These are phyloP conservation scores for Eleusine coracana DNA, from an alignment of 176 grass and related monocot genomes.

Conservation along the genomic window DNA sequence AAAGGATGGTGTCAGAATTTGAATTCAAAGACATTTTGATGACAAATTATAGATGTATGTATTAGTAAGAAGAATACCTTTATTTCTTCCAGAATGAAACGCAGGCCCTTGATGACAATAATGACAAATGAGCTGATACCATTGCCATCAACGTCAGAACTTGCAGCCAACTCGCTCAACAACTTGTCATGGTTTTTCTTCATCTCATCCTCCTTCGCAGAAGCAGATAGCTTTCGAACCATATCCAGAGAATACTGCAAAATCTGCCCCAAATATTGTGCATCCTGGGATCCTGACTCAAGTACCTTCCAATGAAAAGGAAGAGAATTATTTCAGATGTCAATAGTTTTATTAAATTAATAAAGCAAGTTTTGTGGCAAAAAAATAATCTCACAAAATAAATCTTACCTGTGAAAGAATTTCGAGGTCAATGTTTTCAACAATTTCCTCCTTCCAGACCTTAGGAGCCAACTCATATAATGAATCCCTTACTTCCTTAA, in stretches of 20 bases:
- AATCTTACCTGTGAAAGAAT: conserved; percentile 84
- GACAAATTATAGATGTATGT: background rate
- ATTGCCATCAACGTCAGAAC: conserved; percentile 54
- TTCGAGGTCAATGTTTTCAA: conserved; percentile 77
- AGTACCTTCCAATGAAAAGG: conserved; percentile 57
- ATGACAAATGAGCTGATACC: conserved; percentile 62
- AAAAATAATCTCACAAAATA: background rate
- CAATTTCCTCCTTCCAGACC: conserved; percentile 79
- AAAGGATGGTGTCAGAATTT: conserved; percentile 28
- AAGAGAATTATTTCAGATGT: conserved; percentile 21
- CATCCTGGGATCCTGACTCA: conserved; percentile 60
- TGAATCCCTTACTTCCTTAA: conserved; percentile 90
- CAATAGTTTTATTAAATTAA: conserved; percentile 3
- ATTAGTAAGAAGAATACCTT: conserved; percentile 50
- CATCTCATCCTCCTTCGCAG: conserved; percentile 79
- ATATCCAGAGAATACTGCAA: conserved; percentile 72
- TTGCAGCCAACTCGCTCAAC: conserved; percentile 64
- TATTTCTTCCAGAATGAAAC: conserved; percentile 90
- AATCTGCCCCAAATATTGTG: conserved; percentile 73
- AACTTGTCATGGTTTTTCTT: conserved; percentile 70
- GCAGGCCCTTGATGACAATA: conserved; percentile 76
- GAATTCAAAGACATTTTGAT: background rate
- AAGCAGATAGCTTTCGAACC: conserved; percentile 66
- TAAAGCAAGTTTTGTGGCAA: background rate
- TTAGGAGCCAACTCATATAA: conserved; percentile 81